These are phyloP conservation scores for Talaromyces sp. DNA, from an alignment of 2,329 filamentous ascomycete species.

Conservation along the genomic window DNA sequence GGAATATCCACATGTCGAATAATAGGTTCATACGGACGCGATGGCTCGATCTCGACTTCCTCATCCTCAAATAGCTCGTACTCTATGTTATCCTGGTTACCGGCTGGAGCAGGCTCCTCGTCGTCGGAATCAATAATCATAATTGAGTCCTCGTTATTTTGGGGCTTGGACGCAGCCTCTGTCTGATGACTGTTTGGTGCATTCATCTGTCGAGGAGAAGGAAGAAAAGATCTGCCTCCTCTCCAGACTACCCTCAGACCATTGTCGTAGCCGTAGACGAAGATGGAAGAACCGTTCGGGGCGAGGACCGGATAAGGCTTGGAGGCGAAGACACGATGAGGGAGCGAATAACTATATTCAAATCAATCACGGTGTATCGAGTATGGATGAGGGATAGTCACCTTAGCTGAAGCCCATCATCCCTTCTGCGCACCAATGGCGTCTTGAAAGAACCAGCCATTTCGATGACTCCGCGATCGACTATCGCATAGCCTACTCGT, in stretches of 20 bases:
- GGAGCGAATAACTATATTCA: constrained; percentile 56
- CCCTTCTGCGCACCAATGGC: constrained; percentile 37
- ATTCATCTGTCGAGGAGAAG: constrained; percentile 23
- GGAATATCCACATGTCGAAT: constrained; percentile 55
- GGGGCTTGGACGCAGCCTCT: constrained; percentile 19
- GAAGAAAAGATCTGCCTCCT: constrained; percentile 52
- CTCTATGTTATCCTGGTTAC: constrained; percentile 2
- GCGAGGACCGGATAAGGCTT: constrained; percentile 57
- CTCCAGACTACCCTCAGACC: constrained; percentile 60
- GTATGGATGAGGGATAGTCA: constrained; percentile 21
- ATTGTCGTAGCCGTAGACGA: constrained; percentile 58
- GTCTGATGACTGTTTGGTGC: constrained; percentile 24
- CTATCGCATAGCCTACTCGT: constrained; percentile 7
- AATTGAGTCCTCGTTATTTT: constrained; percentile 41
- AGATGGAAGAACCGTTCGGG: constrained; percentile 60
- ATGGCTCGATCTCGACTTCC: constrained; percentile 55
- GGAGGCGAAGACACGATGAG: constrained; percentile 55
- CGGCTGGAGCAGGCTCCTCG: constrained; percentile 48
- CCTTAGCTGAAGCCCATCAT: constrained; percentile 44
- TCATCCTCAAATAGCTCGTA: constrained; percentile 47
- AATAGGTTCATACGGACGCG: constrained; percentile 53
- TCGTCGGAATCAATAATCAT: constrained; percentile 59
- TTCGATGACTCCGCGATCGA: constrained; percentile 9
- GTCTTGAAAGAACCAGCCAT: constrained; percentile 38
- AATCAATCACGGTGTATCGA: neutral